These are phyloP conservation scores for Dothistroma pini DNA, from an alignment of 2,329 filamentous ascomycete genomes.

Conservation along the genomic window DNA sequence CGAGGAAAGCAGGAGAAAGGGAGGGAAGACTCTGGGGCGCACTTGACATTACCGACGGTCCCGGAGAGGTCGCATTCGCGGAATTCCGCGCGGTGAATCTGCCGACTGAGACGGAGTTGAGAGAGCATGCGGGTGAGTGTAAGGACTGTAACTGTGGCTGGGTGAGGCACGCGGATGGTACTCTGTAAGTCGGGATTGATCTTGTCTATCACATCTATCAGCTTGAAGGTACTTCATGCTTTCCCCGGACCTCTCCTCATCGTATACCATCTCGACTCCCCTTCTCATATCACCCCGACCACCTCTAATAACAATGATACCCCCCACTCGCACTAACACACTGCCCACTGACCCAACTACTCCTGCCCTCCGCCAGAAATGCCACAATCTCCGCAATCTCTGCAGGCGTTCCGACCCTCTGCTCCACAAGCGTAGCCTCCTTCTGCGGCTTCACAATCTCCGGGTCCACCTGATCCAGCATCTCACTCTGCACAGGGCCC, in stretches of 20 bases:
- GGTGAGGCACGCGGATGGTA: background rate
- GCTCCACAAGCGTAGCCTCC: conserved; percentile 50
- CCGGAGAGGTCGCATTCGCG: background rate
- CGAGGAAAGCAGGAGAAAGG: background rate
- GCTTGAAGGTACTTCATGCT: background rate
- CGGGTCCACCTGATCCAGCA: conserved; percentile 52
- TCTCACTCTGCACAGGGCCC: conserved; percentile 56
- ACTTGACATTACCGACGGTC: background rate
- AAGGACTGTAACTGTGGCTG: background rate
- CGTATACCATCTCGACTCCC: background rate
- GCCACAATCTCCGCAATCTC: conserved; percentile 57
- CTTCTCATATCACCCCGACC: background rate
- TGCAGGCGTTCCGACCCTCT: conserved; percentile 50
- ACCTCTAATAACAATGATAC: conserved; percentile 7
- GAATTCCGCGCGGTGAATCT: background rate
- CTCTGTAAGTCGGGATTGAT: background rate
- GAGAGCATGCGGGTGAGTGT: background rate
- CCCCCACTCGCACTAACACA: conserved; percentile 55
- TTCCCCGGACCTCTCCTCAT: too few relatives aligned
- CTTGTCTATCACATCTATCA: background rate
- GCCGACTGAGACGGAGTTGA: background rate
- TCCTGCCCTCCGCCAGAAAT: conserved; percentile 47
- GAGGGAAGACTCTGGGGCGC: background rate
- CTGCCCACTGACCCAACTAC: conserved; percentile 47
- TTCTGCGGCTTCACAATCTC: conserved; percentile 50